Evolutionary conservation across 83 land plant species (phyloP).

Genomic region (Picea abies): DNA sequence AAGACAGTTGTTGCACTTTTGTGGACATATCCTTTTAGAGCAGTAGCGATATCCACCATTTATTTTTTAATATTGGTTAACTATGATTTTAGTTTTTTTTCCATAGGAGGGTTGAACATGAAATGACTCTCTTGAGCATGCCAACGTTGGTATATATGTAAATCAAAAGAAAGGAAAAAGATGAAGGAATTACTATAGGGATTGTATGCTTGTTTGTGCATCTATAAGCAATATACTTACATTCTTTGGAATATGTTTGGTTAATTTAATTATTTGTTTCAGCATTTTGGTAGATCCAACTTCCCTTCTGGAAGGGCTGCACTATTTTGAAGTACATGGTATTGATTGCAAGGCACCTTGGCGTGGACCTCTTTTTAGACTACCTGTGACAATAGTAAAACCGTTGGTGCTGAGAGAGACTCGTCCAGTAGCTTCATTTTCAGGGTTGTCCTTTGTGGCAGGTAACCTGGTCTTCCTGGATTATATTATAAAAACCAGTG

Average conservation of each 20-base stretch:
- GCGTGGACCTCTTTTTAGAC: conserved; percentile 94
- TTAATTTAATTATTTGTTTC: conserved; percentile 25
- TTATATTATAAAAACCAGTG: not conserved
- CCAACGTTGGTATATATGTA: too few species aligned
- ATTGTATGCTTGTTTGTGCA: not conserved
- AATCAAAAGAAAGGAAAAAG: not conserved
- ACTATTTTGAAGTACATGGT: conserved; percentile 88
- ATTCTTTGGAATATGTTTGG: not conserved
- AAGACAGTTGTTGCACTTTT: too few species aligned
- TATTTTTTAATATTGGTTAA: too few species aligned
- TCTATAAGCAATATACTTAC: not conserved
- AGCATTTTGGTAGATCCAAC: conserved; percentile 92
- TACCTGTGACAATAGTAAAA: conserved; percentile 84
- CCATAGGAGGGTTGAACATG: too few species aligned
- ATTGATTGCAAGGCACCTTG: conserved; percentile 86
- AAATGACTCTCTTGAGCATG: too few species aligned
- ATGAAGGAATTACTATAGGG: not conserved
- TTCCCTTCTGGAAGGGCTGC: conserved; percentile 69
- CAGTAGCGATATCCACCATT: too few species aligned
- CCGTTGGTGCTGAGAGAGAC: conserved; percentile 44
- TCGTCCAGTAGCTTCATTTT: conserved; percentile 59
- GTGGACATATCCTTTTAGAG: too few species aligned
- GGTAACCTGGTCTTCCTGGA: conserved; percentile 39
- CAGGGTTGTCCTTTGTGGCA: conserved; percentile 65
- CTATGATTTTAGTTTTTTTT: too few species aligned